Base-by-base conservation (phyloP, 495 filamentous ascomycete genomes). In the Cryomyces minteri region DNA sequence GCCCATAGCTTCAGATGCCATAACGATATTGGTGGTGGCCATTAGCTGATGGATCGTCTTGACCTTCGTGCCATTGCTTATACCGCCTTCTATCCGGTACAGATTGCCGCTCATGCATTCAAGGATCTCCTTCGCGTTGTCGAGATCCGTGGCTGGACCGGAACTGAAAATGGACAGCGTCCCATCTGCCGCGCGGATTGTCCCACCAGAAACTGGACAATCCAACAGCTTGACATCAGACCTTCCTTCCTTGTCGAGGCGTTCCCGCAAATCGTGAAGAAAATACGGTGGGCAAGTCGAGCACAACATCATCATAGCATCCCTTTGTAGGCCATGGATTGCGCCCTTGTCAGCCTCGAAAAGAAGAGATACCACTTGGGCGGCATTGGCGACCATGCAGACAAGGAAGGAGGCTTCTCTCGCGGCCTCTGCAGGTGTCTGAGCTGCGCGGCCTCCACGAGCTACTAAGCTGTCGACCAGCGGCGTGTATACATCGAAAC, bases 21-120 rank as follows among this genome's bases (percentile, higher is more conserved):
- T 72, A 2, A 80, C 67, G 51, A 90, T 87, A 48, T 86, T 76
- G 45, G 80, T 77, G 0, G 76, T 82, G 0, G 82, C 84, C 8
- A 87, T 68, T 12, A 90, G 76, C 58, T 90, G 84, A 60, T 88
- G 83, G 43, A 82, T 75, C 73, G 86, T 84, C 62, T 90, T 90
- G 70, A 86, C 82, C 55, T 87, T 88, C 51, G 78, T 84, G n/a
- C 84, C 82, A 0, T 75, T 75, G 4, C 81, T 82, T 42, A 87
- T 64, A 4, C 79, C 82, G 7, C 83, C 82, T 6, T 72, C 67
- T 6, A 90, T 77, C 14, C 81, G 67, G 51, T 85, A 86, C 31
- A 88, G 59, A 56, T 84, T 85, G 31, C 66, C 70, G 0, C 68
- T 65, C 66, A 90, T 73, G 52, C 69, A 71, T 32, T 74, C 63